Conservation (phyloP, 306 rosid species). For the Elaeagnus macrophylla region DNA sequence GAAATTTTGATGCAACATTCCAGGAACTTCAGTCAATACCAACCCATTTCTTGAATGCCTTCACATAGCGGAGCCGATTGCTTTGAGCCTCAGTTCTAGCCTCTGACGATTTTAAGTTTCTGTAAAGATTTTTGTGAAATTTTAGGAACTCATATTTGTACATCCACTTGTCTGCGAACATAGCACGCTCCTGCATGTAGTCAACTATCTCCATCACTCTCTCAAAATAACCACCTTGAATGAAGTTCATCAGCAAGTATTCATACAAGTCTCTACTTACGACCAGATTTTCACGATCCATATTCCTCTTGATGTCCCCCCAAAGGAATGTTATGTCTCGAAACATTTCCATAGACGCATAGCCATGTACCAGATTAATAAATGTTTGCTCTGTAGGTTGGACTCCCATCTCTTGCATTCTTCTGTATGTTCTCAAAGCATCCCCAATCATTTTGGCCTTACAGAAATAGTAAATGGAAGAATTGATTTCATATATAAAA, state of each 20-base stretch:
- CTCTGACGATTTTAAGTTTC: slow-evolving; percentile 51
- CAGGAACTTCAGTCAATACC: slow-evolving; percentile 22
- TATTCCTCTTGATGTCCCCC: slow-evolving; percentile 80
- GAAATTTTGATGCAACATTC: too few relatives aligned
- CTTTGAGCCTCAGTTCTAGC: slow-evolving; percentile 68
- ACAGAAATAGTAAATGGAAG: slow-evolving; percentile 69
- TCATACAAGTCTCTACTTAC: slow-evolving; percentile 57
- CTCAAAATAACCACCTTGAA: slow-evolving; percentile 88
- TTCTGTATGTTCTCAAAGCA: slow-evolving; percentile 57
- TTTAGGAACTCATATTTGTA: slow-evolving; percentile 64
- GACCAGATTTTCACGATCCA: slow-evolving; percentile 28
- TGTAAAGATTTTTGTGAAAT: slow-evolving; percentile 67
- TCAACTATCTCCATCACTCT: slow-evolving; percentile 75
- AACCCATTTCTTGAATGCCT: slow-evolving; percentile 61
- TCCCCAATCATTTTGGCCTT: slow-evolving; percentile 83
- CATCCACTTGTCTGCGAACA: slow-evolving; percentile 62
- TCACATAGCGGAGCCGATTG: slow-evolving; percentile 59
- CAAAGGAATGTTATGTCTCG: slow-evolving; percentile 65
- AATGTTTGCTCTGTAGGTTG: slow-evolving; percentile 55
- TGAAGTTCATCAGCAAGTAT: slow-evolving; percentile 52
- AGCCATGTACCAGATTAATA: slow-evolving; percentile 38
- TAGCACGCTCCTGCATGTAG: slow-evolving; percentile 45
- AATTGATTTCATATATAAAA: slow-evolving; percentile 47
- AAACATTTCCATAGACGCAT: slow-evolving; percentile 61
- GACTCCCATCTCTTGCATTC: slow-evolving; percentile 49